These are phyloP conservation scores for Lodderomyces jiufengensis DNA, from an alignment of 1,139 yeast genomes.

Conservation along the genomic window DNA sequence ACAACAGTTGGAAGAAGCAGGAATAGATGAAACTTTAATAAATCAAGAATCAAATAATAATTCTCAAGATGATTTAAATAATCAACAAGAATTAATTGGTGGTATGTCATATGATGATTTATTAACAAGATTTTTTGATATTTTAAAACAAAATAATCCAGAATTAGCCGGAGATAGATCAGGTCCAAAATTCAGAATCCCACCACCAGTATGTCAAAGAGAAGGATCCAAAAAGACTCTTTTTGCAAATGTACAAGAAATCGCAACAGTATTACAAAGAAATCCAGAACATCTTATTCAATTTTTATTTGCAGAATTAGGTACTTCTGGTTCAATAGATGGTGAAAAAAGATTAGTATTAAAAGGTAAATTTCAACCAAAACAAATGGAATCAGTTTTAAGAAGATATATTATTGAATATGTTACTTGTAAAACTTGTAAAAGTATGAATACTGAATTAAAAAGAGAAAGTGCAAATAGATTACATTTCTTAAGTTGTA, in stretches of 20 bases:
- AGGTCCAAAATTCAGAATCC: constrained; percentile 91
- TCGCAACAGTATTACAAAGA: constrained; percentile 90
- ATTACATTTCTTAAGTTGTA: constrained; percentile 95
- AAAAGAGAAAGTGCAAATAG: constrained; percentile 95
- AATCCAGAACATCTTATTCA: constrained; percentile 96
- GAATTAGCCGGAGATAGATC: constrained; percentile 96
- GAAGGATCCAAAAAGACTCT: constrained; percentile 97
- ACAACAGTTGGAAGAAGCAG: constrained; percentile 86
- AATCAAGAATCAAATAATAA: constrained; percentile 1
- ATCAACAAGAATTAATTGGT: constrained; percentile 29
- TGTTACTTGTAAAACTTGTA: constrained; percentile 98
- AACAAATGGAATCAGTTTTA: constrained; percentile 93
- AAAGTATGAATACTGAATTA: constrained; percentile 93
- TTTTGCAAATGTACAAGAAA: constrained; percentile 93
- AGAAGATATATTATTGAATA: constrained; percentile 96
- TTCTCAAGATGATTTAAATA: constrained; percentile 7
- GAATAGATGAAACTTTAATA: constrained; percentile 47
- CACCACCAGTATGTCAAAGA: constrained; percentile 95
- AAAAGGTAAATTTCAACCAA: constrained; percentile 97
- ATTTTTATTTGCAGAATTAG: constrained; percentile 95
- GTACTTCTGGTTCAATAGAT: constrained; percentile 98
- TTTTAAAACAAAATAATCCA: constrained; percentile 90
- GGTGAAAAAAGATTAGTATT: constrained; percentile 95
- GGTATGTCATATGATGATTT: constrained; percentile 78
- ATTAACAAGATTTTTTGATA: constrained; percentile 77